These are phyloP conservation scores for Drosera capensis DNA, from an alignment of 148 eudicot species.

Conservation along the genomic window DNA sequence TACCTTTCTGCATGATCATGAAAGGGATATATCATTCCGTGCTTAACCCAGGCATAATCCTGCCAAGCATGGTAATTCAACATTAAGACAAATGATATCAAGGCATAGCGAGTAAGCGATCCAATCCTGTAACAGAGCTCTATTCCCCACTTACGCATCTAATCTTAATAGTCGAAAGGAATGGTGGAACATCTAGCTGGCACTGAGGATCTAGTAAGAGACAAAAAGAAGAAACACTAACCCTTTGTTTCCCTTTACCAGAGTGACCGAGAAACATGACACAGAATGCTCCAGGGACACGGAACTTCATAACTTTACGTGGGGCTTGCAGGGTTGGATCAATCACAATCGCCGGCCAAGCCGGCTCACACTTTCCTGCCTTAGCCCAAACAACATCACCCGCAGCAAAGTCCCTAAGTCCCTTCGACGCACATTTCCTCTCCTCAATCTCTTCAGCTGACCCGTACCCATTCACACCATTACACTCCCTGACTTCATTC, in stretches of 20 bases:
- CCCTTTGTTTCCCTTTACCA: constrained; percentile 82
- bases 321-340: constrained; percentile 67
- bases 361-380: constrained; percentile 61
- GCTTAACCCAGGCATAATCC: constrained; percentile 94
- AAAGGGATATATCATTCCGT: constrained; percentile 63
- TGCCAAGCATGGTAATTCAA: constrained; percentile 20
- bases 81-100: not conserved
- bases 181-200: too few relatives aligned
- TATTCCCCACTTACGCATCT: too few relatives aligned
- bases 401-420: constrained; percentile 27
- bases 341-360: constrained; percentile 96
- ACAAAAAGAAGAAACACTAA: constrained; percentile 13
- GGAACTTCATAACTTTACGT: constrained; percentile 49
- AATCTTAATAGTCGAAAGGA: too few relatives aligned
- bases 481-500: constrained; percentile 10
- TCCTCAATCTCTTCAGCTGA: constrained; percentile 12
- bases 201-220: not conserved
- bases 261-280: constrained; percentile 93
- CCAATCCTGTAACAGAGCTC: too few relatives aligned
- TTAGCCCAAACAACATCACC: constrained; percentile 94
- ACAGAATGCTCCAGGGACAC: constrained; percentile 45
- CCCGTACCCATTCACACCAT: constrained; percentile 16
- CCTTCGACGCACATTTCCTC: constrained; percentile 10
- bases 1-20: constrained; percentile 70
- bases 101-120: not conserved